A percentile compares a stretch with the other conserved stretches of the same genome.
Evolutionary conservation across 306 rosid genomes (phyloP).

Genomic region (Corylus americana): DNA sequence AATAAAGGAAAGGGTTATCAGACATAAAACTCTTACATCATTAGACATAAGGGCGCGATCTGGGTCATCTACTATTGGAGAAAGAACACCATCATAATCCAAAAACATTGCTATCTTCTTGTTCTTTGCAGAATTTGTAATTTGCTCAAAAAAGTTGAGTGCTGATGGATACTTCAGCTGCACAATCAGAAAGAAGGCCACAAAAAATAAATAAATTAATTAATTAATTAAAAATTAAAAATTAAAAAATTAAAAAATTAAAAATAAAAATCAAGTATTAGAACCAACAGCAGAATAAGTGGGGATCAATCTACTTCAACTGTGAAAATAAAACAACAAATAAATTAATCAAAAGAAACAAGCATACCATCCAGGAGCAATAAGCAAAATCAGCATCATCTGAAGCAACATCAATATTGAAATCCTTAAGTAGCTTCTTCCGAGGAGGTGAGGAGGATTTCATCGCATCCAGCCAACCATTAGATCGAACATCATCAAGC

Average conservation of each 20-base stretch:
- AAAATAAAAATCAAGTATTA: neutral
- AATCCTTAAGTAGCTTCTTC: constrained; percentile 63
- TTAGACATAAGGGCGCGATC: constrained; percentile 77
- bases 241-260: no score
- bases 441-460: constrained; percentile 88
- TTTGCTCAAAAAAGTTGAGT: constrained; percentile 52
- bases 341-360: neutral
- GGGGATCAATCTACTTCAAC: neutral
- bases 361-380: constrained; percentile 65
- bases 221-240: no score
- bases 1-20: neutral
- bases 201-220: neutral
- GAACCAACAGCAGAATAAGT: neutral
- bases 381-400: constrained; percentile 62
- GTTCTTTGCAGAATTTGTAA: constrained; percentile 50
- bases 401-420: constrained; percentile 44
- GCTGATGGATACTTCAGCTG: constrained; percentile 91
- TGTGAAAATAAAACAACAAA: neutral
- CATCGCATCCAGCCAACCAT: constrained; percentile 98
- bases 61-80: constrained; percentile 94
- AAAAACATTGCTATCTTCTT: constrained; percentile 82
- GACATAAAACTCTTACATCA: constrained; percentile 46
- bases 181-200: neutral
- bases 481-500: constrained; percentile 77
- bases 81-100: constrained; percentile 94